Percentiles rank a stretch among this genome's conserved stretches.
Conservation (phyloP, 2,329 filamentous ascomycete species). For the Verticillium tricorpus region DNA sequence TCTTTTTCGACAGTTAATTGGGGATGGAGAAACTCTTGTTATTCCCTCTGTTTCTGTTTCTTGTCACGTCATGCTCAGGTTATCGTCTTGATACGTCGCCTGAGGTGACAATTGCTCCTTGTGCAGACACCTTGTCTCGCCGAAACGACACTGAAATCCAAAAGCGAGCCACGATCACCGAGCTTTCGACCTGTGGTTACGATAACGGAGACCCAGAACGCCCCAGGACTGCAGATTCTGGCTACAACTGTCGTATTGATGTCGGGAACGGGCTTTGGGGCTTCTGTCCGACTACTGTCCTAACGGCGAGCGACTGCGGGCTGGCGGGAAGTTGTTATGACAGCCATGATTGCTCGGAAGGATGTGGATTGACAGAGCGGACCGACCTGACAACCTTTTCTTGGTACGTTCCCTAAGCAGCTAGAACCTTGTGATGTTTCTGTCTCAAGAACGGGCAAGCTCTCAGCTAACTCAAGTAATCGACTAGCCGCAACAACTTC, state of each 20-base stretch:
- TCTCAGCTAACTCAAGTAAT: background rate
- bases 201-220: constrained; percentile 22
- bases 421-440: too few relatives aligned
- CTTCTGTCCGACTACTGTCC: constrained; percentile 30
- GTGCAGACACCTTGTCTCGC: background rate
- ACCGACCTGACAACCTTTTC: constrained; percentile 25
- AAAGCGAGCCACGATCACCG: constrained; percentile 1
- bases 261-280: constrained; percentile 29
- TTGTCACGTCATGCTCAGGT: background rate
- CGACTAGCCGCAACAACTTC: constrained; percentile 12
- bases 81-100: background rate
- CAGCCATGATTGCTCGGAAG: constrained; percentile 20
- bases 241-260: constrained; percentile 31
- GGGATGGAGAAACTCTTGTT: background rate
- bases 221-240: constrained; percentile 24
- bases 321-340: constrained; percentile 31
- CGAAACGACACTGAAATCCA: background rate
- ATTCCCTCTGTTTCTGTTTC: background rate
- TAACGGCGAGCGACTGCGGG: constrained; percentile 30
- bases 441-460: too few relatives aligned
- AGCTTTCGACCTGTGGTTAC: constrained; percentile 22
- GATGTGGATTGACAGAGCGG: constrained; percentile 23
- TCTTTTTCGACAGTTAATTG: too few relatives aligned
- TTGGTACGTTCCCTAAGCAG: constrained; percentile 21
- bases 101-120: background rate